phyloP scores from a whole-genome alignment of 441 rosid genomes.

The Bruguiera hainesii region DNA sequence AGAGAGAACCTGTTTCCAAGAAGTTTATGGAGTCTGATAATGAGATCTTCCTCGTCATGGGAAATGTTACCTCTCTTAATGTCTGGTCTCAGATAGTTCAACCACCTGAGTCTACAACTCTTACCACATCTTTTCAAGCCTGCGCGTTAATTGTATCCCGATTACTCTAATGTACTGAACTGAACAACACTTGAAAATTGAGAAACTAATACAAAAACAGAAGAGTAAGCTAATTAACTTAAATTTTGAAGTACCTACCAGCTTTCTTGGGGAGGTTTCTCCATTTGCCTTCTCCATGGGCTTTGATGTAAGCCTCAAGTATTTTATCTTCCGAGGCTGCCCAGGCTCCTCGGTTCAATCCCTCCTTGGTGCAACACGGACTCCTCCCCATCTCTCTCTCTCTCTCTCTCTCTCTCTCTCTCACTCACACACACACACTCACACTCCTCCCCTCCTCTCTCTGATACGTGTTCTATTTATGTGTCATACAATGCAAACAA shows the following conservation, averaged over 20 bases:
- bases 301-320: constrained; percentile 39
- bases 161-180: background rate
- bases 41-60: constrained; percentile 51
- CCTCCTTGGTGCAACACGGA: constrained; percentile 51
- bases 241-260: constrained; percentile 24
- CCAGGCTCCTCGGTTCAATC: constrained; percentile 70
- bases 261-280: constrained; percentile 59
- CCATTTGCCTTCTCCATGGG: constrained; percentile 74
- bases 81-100: constrained; percentile 52
- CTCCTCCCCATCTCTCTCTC: constrained; percentile 33
- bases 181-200: background rate
- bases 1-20: constrained; percentile 36
- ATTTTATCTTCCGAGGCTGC: constrained; percentile 62
- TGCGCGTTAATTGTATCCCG: constrained; percentile 3
- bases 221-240: background rate
- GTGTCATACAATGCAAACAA: too few species aligned
- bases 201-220: too few species aligned
- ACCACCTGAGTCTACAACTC: constrained; percentile 56
- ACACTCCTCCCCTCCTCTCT: too few species aligned
- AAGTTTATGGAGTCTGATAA: constrained; percentile 52
- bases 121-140: constrained; percentile 55
- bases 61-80: constrained; percentile 65
- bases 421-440: too few species aligned
- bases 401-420: background rate
- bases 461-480: too few species aligned